phyloP scores from a whole-genome alignment of 1,139 yeast genomes.

The Meyerozyma sp. region DNA sequence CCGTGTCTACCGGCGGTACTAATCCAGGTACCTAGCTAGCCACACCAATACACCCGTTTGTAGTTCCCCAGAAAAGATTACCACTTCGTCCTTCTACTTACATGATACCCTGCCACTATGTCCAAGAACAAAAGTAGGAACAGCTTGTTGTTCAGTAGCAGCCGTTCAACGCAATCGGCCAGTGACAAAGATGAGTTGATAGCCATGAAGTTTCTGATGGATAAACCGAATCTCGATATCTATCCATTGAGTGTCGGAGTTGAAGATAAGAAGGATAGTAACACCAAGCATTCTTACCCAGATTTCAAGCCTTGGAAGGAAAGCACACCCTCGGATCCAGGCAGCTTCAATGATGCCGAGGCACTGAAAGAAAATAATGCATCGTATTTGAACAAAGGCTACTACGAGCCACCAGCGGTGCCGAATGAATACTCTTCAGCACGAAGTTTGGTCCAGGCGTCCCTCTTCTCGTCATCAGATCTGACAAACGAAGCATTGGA shows the following conservation, averaged over 20 bases:
- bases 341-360: slow-evolving; percentile 18
- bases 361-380: slow-evolving; percentile 25
- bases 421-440: slow-evolving; percentile 54
- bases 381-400: slow-evolving; percentile 47
- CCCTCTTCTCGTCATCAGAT: slow-evolving; percentile 34
- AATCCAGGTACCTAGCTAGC: too few species aligned
- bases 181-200: slow-evolving; percentile 30
- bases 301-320: slow-evolving; percentile 81
- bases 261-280: neutral
- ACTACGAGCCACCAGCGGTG: slow-evolving; percentile 55
- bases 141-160: slow-evolving; percentile 27
- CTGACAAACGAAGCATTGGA: slow-evolving; percentile 34
- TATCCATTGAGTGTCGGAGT: slow-evolving; percentile 30
- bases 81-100: neutral
- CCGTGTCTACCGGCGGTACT: too few species aligned
- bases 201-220: slow-evolving; percentile 33
- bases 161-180: slow-evolving; percentile 19
- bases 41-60: neutral
- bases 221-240: slow-evolving; percentile 27
- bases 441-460: slow-evolving; percentile 45
- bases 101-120: slow-evolving; percentile 14
- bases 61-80: neutral
- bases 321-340: slow-evolving; percentile 41
- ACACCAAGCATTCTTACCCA: slow-evolving; percentile 44
- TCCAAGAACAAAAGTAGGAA: slow-evolving; percentile 33